Evolutionary conservation across 2,329 filamentous ascomycete genomes (phyloP), one percentile per base, ranked within the genome.

Genomic region (Colletotrichum musicola): DNA sequence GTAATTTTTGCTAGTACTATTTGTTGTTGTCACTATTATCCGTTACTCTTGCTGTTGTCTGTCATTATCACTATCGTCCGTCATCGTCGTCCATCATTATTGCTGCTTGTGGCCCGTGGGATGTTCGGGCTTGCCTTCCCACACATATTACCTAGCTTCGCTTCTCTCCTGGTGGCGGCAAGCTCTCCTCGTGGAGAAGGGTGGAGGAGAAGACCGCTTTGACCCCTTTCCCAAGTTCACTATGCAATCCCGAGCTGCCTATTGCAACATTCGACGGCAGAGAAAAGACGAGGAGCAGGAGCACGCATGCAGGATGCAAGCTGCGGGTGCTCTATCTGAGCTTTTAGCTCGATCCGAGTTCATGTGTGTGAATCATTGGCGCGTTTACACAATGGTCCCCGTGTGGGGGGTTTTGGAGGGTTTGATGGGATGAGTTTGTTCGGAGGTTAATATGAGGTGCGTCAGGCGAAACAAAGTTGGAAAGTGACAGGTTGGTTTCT

Each of bases 271-370:
- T 35, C 30, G 30, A 35, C 30, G 30, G 30, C 30, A 35, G 7
- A 35, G 30, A 35, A 35, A 10, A 35, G 30, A 61, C 22, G 58
- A 27, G 13, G 38, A 49, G 46, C n/a, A 20, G 46, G 46, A 18
- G 42, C 40, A 35, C 27, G 54, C 55, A 53, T 50, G 53, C 42
- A 53, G 7, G 30, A 46, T 53, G 54, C n/a, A 18, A 35, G 54
- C 62, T 55, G 57, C 57, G 51, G 50, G 47, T 13, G 40, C 55
- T 44, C 14, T 62, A 56, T 62, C 44, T 55, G 47, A 60, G 40
- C 18, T 49, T 30, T 47, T 30, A 16, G 6, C 46, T 51, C 14
- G 20, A 16, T 30, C 22, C 30, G 30, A 35, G 30, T 35, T 9
- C 30, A 25, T 25, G 22, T 25, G 22, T 4, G 22, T 25, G 22